Evolutionary conservation across 2,329 filamentous ascomycete genomes (phyloP).

Genomic region (Fusarium sp.): DNA sequence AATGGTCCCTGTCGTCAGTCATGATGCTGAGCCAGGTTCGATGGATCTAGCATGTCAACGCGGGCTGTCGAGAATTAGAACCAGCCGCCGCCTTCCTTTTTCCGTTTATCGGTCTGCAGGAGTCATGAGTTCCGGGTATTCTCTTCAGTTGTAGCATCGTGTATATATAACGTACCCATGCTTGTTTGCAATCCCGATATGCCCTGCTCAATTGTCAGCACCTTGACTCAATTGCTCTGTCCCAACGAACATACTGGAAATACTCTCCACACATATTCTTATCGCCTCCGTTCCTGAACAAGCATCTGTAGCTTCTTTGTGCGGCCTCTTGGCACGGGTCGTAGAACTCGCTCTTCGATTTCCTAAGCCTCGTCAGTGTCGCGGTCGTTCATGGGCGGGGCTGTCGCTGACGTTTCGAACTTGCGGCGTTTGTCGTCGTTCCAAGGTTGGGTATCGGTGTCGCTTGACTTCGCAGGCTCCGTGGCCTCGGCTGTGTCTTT

Average conservation of each 20-base stretch:
- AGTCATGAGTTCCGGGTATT: background rate
- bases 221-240: background rate
- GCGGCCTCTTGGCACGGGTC: slow-evolving; percentile 97
- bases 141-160: background rate
- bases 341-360: slow-evolving; percentile 87
- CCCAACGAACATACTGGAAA: slow-evolving; percentile 76
- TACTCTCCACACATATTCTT: slow-evolving; percentile 92
- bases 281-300: slow-evolving; percentile 89
- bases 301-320: slow-evolving; percentile 82
- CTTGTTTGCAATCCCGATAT: slow-evolving; percentile 93
- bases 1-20: background rate
- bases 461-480: slow-evolving; percentile 24
- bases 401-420: slow-evolving; percentile 67
- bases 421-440: slow-evolving; percentile 67
- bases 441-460: slow-evolving; percentile 56
- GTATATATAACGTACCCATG: slow-evolving; percentile 71
- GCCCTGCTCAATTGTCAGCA: slow-evolving; percentile 65
- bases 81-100: slow-evolving; percentile 43
- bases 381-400: background rate
- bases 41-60: background rate
- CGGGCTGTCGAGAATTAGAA: slow-evolving; percentile 12
- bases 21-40: background rate
- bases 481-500: slow-evolving; percentile 27
- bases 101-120: slow-evolving; percentile 46
- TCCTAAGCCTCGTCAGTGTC: slow-evolving; percentile 61